Evolutionary conservation across 1,284 basidiomycete genomes (phyloP).

Genomic region (Cryptococcus maquisensis): DNA sequence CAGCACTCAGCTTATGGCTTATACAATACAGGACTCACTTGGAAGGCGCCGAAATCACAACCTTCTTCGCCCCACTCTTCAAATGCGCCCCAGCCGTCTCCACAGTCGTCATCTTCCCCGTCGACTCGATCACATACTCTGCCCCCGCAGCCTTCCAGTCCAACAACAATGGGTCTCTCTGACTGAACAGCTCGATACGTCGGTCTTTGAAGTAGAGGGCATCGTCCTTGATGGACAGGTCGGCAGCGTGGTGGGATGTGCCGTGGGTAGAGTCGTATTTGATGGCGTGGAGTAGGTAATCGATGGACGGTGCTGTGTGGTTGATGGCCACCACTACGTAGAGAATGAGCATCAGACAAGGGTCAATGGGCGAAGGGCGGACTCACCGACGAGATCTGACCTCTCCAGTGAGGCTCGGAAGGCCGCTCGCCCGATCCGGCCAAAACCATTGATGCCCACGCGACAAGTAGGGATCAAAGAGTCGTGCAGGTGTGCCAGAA

Average conservation of each 20-base stretch:
- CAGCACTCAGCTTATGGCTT: neutral
- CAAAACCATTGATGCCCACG: slow-evolving; percentile 50
- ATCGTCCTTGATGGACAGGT: slow-evolving; percentile 32
- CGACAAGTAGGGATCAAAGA: neutral
- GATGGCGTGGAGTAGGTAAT: slow-evolving; percentile 44
- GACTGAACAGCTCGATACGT: slow-evolving; percentile 44
- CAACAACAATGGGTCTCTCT: slow-evolving; percentile 43
- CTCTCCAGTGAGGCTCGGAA: slow-evolving; percentile 15
- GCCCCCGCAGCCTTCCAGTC: slow-evolving; percentile 46
- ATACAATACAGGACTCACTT: slow-evolving; percentile 26
- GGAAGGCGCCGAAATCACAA: slow-evolving; percentile 49
- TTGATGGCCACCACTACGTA: slow-evolving; percentile 47
- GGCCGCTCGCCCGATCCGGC: slow-evolving; percentile 43
- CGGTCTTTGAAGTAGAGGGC: slow-evolving; percentile 41
- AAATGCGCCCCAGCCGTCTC: slow-evolving; percentile 46
- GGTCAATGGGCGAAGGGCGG: slow-evolving; percentile 6
- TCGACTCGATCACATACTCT: slow-evolving; percentile 47
- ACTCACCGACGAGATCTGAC: neutral
- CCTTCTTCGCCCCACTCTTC: slow-evolving; percentile 44
- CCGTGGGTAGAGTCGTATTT: slow-evolving; percentile 50
- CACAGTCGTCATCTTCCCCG: slow-evolving; percentile 45
- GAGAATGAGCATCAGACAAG: slow-evolving; percentile 32
- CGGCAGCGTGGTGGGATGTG: slow-evolving; percentile 15
- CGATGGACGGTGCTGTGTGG: slow-evolving; percentile 47
- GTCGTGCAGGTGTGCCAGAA: neutral